Evolutionary conservation across 192 early-diverging fungal genomes (phyloP).

Genomic region (Spizellomyces punctatus): DNA sequence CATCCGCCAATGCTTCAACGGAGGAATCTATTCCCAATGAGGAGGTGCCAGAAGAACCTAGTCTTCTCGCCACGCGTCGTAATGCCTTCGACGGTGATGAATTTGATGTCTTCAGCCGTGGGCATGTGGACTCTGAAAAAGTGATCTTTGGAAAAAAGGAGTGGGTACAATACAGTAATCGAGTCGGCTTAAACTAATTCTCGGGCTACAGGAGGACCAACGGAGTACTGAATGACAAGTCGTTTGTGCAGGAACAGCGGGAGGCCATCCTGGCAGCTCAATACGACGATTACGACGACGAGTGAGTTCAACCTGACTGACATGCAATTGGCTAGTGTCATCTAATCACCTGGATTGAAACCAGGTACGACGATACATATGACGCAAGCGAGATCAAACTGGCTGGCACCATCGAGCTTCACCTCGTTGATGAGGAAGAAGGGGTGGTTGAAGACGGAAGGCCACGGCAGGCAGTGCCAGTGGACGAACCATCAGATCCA

Average conservation of each 20-base stretch:
- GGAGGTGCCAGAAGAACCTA: neutral
- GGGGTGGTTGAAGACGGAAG: constrained; percentile 9
- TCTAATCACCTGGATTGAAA: neutral
- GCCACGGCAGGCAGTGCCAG: neutral
- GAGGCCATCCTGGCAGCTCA: constrained; percentile 36
- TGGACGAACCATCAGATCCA: constrained; percentile 51
- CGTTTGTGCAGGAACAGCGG: constrained; percentile 38
- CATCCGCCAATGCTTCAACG: no score
- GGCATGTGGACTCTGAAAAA: constrained; percentile 60
- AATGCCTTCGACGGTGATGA: constrained; percentile 95
- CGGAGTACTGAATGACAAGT: constrained; percentile 56
- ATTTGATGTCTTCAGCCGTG: constrained; percentile 81
- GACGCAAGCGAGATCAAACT: constrained; percentile 70
- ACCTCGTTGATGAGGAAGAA: constrained; percentile 54
- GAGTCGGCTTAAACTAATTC: no score
- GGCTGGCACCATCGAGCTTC: constrained; percentile 55
- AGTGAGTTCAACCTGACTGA: constrained; percentile 18
- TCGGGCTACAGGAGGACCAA: neutral
- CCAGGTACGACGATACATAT: constrained; percentile 85
- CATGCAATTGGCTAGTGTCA: neutral
- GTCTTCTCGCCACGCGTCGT: constrained; percentile 58
- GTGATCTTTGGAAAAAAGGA: constrained; percentile 75
- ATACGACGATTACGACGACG: constrained; percentile 78
- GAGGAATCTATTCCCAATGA: no score
- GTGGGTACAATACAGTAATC: constrained; percentile 33